Conservation (phyloP, 352 stramenopile genomes). For the Plasmopara muralis region DNA sequence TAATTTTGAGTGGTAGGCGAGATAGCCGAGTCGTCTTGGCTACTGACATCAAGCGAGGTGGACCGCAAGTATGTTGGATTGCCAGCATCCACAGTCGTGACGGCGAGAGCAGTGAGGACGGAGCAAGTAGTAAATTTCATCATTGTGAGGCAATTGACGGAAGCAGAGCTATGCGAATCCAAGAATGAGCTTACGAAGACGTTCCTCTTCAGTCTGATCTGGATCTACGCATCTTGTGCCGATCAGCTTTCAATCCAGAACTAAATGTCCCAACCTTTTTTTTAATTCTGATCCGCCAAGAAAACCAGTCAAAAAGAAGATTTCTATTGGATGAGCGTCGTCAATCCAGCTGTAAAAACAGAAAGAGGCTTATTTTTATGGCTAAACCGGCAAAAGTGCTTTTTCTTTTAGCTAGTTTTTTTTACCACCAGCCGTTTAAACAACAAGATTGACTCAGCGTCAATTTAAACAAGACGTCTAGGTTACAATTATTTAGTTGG, state of each 20-base stretch:
- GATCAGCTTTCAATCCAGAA: not conserved
- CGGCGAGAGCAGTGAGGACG: not conserved
- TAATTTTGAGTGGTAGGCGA: not conserved
- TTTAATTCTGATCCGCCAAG: not conserved
- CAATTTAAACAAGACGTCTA: too few species aligned
- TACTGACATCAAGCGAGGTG: not conserved
- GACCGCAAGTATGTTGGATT: not conserved
- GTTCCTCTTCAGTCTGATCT: not conserved
- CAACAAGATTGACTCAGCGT: too few species aligned
- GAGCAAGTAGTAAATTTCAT: not conserved
- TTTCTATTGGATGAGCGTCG: too few species aligned
- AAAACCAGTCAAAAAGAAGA: not conserved
- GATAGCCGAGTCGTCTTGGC: not conserved
- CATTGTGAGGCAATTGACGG: not conserved
- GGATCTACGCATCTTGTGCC: not conserved
- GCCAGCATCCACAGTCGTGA: not conserved
- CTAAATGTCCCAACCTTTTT: not conserved
- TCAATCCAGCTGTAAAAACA: too few species aligned
- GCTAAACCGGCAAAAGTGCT: too few species aligned
- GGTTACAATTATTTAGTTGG: not conserved
- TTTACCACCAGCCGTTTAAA: too few species aligned
- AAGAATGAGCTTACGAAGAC: not conserved
- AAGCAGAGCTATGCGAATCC: not conserved
- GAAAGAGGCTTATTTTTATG: too few species aligned
- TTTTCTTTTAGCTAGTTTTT: too few species aligned